Evolutionary conservation across 1,284 basidiomycete species (phyloP).

Genomic region (Papiliotrema laurentii): DNA sequence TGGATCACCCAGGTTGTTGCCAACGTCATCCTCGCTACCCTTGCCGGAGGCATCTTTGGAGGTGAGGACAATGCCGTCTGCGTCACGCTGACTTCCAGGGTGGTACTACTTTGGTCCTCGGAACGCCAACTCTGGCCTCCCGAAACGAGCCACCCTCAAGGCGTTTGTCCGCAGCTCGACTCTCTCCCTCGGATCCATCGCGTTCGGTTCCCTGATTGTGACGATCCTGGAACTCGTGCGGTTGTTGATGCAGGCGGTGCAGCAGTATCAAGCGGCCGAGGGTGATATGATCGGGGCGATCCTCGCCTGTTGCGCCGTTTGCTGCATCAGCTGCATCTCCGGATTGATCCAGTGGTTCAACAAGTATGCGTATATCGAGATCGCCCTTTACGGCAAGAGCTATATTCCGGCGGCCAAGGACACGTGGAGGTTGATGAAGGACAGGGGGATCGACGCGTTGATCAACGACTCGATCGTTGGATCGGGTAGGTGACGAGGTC

Average conservation of each 20-base stretch:
- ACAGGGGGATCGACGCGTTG: slow-evolving; percentile 76
- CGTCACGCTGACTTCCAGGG: slow-evolving; percentile 11
- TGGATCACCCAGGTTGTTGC: slow-evolving; percentile 72
- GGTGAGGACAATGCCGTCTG: slow-evolving; percentile 37
- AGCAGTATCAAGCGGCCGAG: slow-evolving; percentile 65
- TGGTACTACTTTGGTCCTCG: slow-evolving; percentile 48
- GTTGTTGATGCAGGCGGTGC: slow-evolving; percentile 61
- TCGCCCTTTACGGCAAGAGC: slow-evolving; percentile 78
- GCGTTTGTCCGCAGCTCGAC: slow-evolving; percentile 78
- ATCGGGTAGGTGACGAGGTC: slow-evolving; percentile 47
- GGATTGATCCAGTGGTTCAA: slow-evolving; percentile 75
- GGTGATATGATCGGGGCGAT: slow-evolving; percentile 70
- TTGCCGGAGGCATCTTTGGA: slow-evolving; percentile 67
- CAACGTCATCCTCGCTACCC: slow-evolving; percentile 72
- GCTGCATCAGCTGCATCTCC: slow-evolving; percentile 71
- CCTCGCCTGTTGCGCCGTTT: slow-evolving; percentile 69
- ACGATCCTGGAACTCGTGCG: slow-evolving; percentile 74
- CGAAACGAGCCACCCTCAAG: slow-evolving; percentile 64
- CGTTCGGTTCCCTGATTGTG: slow-evolving; percentile 84
- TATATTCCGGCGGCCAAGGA: slow-evolving; percentile 77
- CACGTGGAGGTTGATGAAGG: slow-evolving; percentile 79
- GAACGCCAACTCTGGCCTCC: slow-evolving; percentile 46
- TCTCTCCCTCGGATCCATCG: slow-evolving; percentile 79
- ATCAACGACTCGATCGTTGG: slow-evolving; percentile 81
- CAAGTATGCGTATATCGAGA: slow-evolving; percentile 49